Evolutionary conservation across 1,139 yeast species (phyloP).

Genomic region (Kluyveromyces sp.): DNA sequence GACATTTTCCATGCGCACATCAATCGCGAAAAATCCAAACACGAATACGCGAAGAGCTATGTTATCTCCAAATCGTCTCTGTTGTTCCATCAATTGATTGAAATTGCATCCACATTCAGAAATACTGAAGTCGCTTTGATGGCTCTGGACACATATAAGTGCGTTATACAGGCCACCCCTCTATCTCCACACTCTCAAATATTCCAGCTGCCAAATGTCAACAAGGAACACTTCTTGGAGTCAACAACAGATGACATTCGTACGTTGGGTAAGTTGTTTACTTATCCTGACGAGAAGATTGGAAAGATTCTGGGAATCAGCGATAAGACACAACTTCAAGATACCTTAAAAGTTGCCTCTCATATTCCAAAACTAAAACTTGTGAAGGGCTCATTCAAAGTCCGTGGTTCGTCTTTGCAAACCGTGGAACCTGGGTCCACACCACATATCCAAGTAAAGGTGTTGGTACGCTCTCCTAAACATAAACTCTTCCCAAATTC

Average conservation of each 20-base stretch:
- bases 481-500: slow-evolving; percentile 39
- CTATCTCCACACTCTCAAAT: slow-evolving; percentile 52
- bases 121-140: slow-evolving; percentile 55
- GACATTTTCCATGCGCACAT: slow-evolving; percentile 51
- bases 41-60: slow-evolving; percentile 41
- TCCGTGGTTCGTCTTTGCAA: slow-evolving; percentile 69
- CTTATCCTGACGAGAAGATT: slow-evolving; percentile 49
- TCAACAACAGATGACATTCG: slow-evolving; percentile 41
- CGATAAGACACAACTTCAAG: slow-evolving; percentile 41
- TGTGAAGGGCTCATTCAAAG: slow-evolving; percentile 66
- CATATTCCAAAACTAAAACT: slow-evolving; percentile 66
- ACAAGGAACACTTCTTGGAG: slow-evolving; percentile 32
- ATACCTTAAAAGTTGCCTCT: slow-evolving; percentile 53
- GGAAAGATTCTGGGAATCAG: slow-evolving; percentile 49
- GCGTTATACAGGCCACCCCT: slow-evolving; percentile 73
- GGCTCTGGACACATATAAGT: slow-evolving; percentile 63
- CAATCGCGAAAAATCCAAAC: slow-evolving; percentile 36
- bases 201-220: slow-evolving; percentile 75
- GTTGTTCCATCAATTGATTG: slow-evolving; percentile 66
- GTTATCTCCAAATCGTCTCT: slow-evolving; percentile 60
- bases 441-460: slow-evolving; percentile 69
- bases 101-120: slow-evolving; percentile 76
- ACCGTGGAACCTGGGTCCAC: slow-evolving; percentile 65
- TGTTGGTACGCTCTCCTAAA: slow-evolving; percentile 63
- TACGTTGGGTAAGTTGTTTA: slow-evolving; percentile 62